A percentile compares a stretch with the other conserved stretches of the same genome.
Evolutionary conservation across 805 yeast genomes (phyloP).

Genomic region (Starmerella khaoyaiensis): DNA sequence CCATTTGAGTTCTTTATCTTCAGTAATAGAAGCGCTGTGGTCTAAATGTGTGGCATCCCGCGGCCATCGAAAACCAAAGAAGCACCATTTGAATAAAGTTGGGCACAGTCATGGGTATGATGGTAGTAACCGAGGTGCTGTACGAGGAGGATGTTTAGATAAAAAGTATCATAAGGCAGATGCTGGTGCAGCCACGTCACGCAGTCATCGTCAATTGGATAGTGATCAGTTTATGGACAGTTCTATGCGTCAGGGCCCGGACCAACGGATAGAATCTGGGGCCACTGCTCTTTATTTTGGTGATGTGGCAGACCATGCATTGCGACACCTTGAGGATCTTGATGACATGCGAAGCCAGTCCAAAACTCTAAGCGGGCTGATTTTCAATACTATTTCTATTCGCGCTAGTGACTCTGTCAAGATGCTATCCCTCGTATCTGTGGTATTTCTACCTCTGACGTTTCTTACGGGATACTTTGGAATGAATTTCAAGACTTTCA

Average conservation of each 20-base stretch:
- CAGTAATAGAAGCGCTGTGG: slow-evolving; percentile 34
- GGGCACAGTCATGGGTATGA: too few relatives aligned
- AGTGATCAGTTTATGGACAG: too few relatives aligned
- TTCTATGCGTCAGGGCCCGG: too few relatives aligned
- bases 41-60: background rate
- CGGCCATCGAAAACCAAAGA: too few relatives aligned
- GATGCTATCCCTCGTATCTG: slow-evolving; percentile 42
- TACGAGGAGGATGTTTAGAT: too few relatives aligned
- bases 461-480: slow-evolving; percentile 53
- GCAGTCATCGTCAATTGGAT: too few relatives aligned
- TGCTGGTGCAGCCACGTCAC: too few relatives aligned
- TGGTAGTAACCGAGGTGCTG: too few relatives aligned
- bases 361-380: slow-evolving; percentile 38
- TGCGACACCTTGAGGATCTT: slow-evolving; percentile 40
- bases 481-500: slow-evolving; percentile 39
- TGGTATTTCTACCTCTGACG: slow-evolving; percentile 44
- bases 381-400: slow-evolving; percentile 46
- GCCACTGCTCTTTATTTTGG: slow-evolving; percentile 37
- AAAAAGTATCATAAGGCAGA: too few relatives aligned
- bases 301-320: slow-evolving; percentile 46
- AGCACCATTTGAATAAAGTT: too few relatives aligned
- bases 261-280: slow-evolving; percentile 30
- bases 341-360: slow-evolving; percentile 42
- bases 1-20: slow-evolving; percentile 36
- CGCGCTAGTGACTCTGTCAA: slow-evolving; percentile 44